Evolutionary conservation across 352 stramenopile species (phyloP).

Genomic region (Phytopythium oedochilum): DNA sequence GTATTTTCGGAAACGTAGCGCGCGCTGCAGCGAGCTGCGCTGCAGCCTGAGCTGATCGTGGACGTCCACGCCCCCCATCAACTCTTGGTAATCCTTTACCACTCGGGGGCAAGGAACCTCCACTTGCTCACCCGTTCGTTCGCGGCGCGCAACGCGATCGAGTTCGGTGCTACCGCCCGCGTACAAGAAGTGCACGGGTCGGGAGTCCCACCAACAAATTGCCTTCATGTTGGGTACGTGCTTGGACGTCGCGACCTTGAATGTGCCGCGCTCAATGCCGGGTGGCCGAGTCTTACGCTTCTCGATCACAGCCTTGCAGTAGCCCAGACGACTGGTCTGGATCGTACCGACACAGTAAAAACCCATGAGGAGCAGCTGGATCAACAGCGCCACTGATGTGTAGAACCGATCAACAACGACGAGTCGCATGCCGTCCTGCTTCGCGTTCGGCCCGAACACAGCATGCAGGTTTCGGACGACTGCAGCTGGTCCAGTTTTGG

Average conservation of each 20-base stretch:
- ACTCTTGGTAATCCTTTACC: conserved; percentile 10
- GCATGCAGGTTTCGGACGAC: conserved; percentile 6
- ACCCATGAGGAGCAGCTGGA: conserved; percentile 8
- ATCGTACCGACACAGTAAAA: conserved; percentile 13
- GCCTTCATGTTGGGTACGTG: conserved; percentile 4
- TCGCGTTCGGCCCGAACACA: background rate
- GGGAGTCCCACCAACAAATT: conserved; percentile 8
- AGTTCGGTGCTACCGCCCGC: conserved; percentile 5
- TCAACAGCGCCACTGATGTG: conserved; percentile 6
- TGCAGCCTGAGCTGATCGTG: conserved; percentile 14
- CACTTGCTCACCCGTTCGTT: background rate
- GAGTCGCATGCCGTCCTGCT: conserved; percentile 4
- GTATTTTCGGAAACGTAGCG: conserved; percentile 11
- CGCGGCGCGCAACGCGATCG: background rate
- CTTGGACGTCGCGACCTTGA: conserved; percentile 3
- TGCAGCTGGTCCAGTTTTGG: background rate
- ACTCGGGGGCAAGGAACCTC: conserved; percentile 5
- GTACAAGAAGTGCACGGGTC: conserved; percentile 9
- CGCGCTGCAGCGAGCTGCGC: conserved; percentile 8
- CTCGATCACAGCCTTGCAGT: conserved; percentile 8
- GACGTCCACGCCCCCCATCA: conserved; percentile 10
- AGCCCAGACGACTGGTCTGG: conserved; percentile 11
- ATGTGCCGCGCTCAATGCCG: background rate
- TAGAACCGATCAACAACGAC: conserved; percentile 13
- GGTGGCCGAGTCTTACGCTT: conserved; percentile 4